Percentiles rank a stretch among this genome's conserved stretches.
Evolutionary conservation across 306 rosid species (phyloP).

Genomic region (Fragaria vesca): DNA sequence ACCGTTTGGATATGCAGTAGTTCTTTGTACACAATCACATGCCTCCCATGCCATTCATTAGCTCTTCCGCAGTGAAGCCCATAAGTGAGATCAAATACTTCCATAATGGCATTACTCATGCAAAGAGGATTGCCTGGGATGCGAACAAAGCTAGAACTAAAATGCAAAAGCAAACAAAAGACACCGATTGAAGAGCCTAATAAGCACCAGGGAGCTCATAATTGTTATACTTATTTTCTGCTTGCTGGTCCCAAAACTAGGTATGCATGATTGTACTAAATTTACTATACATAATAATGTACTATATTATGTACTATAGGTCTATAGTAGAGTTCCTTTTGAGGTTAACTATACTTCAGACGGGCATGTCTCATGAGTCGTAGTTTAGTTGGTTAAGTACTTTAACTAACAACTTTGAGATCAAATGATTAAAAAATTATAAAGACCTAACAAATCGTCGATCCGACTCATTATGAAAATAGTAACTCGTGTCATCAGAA

Average conservation of each 20-base stretch:
- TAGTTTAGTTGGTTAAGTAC: accelerated
- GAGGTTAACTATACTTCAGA: too few relatives aligned
- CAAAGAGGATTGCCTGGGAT: not conserved
- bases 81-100: not conserved
- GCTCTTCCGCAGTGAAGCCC: not conserved
- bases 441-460: too few relatives aligned
- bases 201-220: not conserved
- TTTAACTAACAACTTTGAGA: too few relatives aligned
- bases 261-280: not conserved
- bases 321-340: too few relatives aligned
- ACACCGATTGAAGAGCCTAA: not conserved
- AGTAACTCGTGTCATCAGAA: too few relatives aligned
- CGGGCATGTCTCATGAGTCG: accelerated
- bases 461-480: too few relatives aligned
- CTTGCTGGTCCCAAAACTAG: not conserved
- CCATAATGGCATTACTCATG: not conserved
- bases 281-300: not conserved
- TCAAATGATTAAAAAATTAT: accelerated
- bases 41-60: not conserved
- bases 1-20: not conserved
- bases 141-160: not conserved
- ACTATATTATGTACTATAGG: too few relatives aligned
- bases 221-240: not conserved
- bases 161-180: not conserved
- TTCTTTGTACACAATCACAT: conserved; percentile 4